These are phyloP conservation scores for Phytopythium mirpurense DNA, from an alignment of 352 stramenopile species.

Conservation along the genomic window DNA sequence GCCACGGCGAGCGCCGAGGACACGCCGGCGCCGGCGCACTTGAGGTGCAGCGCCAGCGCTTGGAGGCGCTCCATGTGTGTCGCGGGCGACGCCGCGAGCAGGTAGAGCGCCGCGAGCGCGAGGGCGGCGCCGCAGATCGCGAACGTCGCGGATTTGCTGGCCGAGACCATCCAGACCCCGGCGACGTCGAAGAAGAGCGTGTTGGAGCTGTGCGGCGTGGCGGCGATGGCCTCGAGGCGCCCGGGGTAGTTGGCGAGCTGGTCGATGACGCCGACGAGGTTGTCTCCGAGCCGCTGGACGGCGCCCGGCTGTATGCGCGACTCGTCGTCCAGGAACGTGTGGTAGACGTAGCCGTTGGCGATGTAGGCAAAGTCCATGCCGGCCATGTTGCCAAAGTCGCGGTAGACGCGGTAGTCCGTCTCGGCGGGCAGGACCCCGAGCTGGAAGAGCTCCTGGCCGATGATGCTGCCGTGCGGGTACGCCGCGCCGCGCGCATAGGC, in stretches of 20 bases:
- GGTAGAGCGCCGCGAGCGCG: slow-evolving; percentile 33
- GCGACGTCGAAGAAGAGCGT: slow-evolving; percentile 75
- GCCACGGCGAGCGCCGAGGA: slow-evolving; percentile 30
- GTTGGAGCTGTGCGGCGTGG: slow-evolving; percentile 52
- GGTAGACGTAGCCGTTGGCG: slow-evolving; percentile 78
- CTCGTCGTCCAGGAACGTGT: slow-evolving; percentile 64
- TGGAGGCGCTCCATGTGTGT: slow-evolving; percentile 28
- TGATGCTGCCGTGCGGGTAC: slow-evolving; percentile 74
- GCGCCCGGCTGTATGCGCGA: slow-evolving; percentile 63
- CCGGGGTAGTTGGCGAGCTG: slow-evolving; percentile 35
- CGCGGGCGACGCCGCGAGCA: slow-evolving; percentile 35
- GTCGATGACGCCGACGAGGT: slow-evolving; percentile 54
- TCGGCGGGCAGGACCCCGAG: slow-evolving; percentile 64
- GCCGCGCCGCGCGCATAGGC: slow-evolving; percentile 65
- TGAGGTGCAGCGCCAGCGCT: slow-evolving; percentile 32
- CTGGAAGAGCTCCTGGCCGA: slow-evolving; percentile 76
- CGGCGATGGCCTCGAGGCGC: slow-evolving; percentile 45
- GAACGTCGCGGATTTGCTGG: slow-evolving; percentile 36
- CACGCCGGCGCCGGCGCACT: slow-evolving; percentile 30
- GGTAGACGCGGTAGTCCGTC: slow-evolving; percentile 73
- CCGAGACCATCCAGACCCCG: slow-evolving; percentile 57
- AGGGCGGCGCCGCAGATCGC: slow-evolving; percentile 34
- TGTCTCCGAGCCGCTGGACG: slow-evolving; percentile 68
- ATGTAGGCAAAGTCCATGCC: slow-evolving; percentile 85
- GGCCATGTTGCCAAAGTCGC: slow-evolving; percentile 64